These are phyloP conservation scores for Sphagnum tenellum DNA, from an alignment of 225 moss, liverwort and hornwort species.

Conservation along the genomic window DNA sequence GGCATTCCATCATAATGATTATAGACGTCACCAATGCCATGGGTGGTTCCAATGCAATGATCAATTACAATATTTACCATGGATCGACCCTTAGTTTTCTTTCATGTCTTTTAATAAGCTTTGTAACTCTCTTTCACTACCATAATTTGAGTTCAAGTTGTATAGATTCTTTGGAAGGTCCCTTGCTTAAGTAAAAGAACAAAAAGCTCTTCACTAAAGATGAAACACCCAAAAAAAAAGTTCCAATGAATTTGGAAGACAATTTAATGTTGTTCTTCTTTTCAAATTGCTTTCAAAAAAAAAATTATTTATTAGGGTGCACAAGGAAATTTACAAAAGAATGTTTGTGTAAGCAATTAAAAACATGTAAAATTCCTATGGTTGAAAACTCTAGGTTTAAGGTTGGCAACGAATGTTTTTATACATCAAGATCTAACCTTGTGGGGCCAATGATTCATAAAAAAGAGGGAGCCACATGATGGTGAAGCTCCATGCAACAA, in stretches of 20 bases:
- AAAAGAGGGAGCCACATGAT: slow-evolving; percentile 81
- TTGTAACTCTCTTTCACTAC: slow-evolving; percentile 63
- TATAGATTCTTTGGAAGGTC: slow-evolving; percentile 86
- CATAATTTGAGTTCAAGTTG: slow-evolving; percentile 72
- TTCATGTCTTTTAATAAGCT: slow-evolving; percentile 47
- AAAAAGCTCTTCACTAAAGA: no score
- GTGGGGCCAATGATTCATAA: slow-evolving; percentile 68
- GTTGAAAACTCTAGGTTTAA: no score
- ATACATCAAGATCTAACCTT: slow-evolving; percentile 36
- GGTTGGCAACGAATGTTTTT: no score
- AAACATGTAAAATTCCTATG: no score
- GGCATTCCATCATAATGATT: slow-evolving; percentile 92
- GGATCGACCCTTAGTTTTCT: slow-evolving; percentile 42
- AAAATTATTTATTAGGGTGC: no score
- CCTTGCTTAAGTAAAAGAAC: slow-evolving; percentile 24
- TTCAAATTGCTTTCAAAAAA: no score
- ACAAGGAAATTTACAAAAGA: no score
- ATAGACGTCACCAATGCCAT: slow-evolving; percentile 69
- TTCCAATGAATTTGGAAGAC: no score
- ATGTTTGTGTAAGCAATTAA: no score
- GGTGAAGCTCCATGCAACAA: slow-evolving; percentile 77
- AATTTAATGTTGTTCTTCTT: no score
- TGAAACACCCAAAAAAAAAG: no score
- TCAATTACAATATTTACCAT: slow-evolving; percentile 96
- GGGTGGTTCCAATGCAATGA: slow-evolving; percentile 79